Conservation (phyloP, 768 basidiomycete species). For the Russula sp. region DNA sequence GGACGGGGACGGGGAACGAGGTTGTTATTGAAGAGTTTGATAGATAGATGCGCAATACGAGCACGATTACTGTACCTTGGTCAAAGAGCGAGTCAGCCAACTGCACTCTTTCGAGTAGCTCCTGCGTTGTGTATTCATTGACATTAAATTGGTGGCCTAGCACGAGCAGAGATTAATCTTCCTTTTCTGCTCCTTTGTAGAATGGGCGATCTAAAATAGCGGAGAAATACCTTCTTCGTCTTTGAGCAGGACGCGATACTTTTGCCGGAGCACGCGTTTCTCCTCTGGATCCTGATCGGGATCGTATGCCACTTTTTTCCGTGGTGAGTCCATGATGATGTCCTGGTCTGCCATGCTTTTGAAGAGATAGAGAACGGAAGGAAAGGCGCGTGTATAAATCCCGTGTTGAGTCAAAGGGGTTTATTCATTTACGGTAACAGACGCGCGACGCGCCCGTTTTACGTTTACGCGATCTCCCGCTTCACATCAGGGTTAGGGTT, state of each 20-base stretch:
- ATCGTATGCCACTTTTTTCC: slow-evolving; percentile 54
- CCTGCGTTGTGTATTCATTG: slow-evolving; percentile 54
- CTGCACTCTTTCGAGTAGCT: slow-evolving; percentile 54
- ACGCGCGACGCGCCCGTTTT: slow-evolving; percentile 17
- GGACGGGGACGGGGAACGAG: too few species aligned
- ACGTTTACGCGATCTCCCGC: too few species aligned
- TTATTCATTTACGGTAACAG: neutral
- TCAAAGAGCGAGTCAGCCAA: slow-evolving; percentile 60
- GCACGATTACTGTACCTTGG: slow-evolving; percentile 46
- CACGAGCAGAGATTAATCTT: neutral
- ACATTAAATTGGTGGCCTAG: slow-evolving; percentile 46
- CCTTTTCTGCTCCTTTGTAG: neutral
- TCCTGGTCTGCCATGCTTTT: slow-evolving; percentile 26
- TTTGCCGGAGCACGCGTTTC: slow-evolving; percentile 67
- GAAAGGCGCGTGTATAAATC: neutral
- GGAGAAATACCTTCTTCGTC: slow-evolving; percentile 28
- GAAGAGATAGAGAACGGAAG: neutral
- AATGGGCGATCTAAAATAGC: neutral
- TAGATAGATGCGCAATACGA: neutral
- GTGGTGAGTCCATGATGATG: slow-evolving; percentile 19
- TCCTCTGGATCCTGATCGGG: slow-evolving; percentile 84
- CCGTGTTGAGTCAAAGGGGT: neutral
- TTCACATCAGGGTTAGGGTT: slow-evolving; percentile 22
- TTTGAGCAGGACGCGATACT: slow-evolving; percentile 66
- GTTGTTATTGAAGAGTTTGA: neutral